These are phyloP conservation scores for Omphalotus olearius DNA, from an alignment of 1,284 basidiomycete species.

Conservation along the genomic window DNA sequence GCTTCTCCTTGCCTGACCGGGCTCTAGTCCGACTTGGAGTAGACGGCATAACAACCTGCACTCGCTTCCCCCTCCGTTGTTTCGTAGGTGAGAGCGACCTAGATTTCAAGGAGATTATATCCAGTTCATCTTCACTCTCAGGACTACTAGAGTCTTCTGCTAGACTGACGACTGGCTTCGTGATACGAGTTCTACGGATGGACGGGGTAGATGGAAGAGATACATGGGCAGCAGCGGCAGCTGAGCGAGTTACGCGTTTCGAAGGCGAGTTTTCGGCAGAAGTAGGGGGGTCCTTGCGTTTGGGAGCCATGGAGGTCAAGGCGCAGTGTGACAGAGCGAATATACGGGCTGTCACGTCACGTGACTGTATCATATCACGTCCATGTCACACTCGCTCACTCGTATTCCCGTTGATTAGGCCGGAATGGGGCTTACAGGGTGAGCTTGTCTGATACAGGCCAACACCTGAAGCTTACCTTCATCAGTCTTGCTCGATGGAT, in stretches of 20 bases:
- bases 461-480: slow-evolving; percentile 13
- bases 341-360: slow-evolving; percentile 6
- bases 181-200: neutral
- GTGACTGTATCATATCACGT: neutral
- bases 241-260: slow-evolving; percentile 21
- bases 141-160: neutral
- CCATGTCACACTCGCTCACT: neutral
- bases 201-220: neutral
- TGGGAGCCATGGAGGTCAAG: slow-evolving; percentile 35
- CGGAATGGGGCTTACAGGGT: slow-evolving; percentile 68
- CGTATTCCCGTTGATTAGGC: neutral
- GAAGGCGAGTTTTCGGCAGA: slow-evolving; percentile 20
- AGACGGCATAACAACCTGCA: no score
- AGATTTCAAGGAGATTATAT: neutral
- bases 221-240: neutral
- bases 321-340: neutral
- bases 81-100: no score
- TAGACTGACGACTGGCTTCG: neutral
- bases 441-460: slow-evolving; percentile 12
- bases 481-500: slow-evolving; percentile 71
- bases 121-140: slow-evolving; percentile 5
- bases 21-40: no score
- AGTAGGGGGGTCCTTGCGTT: slow-evolving; percentile 40
- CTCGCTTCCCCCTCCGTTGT: no score
- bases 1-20: no score